Base-by-base conservation (phyloP, 75 land plant genomes). In the Selaginella tamariscina region DNA sequence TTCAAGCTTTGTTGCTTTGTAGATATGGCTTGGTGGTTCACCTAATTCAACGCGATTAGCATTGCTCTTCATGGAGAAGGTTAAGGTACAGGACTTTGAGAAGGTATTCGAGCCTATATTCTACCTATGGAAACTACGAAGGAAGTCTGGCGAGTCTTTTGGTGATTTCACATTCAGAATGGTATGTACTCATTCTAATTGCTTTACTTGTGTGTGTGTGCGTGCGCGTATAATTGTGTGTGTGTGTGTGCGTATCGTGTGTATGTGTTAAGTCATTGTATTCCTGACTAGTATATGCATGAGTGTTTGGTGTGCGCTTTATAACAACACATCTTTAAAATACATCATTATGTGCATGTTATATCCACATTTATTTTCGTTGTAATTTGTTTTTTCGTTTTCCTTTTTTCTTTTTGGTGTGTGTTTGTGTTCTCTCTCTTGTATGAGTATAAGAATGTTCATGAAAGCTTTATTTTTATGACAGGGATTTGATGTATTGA, bases 11-110 rank as follows among this genome's bases (percentile, higher is more conserved):
- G 20, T 66, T 9, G 18, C 11, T 29, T 13, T 5, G 65, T 23
- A 95, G 99, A 81, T 95, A 22, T 95, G 99, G 99, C 89, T 95
- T 71, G 97, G 96, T 1, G 99, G 99, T 54, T 73, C 85, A 11
- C 82, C 91, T 2, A 90, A 87, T 62, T 96, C 90, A 74, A 87
- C 87, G 0, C 55, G 82, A 23, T 57, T 95, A 32, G 99, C 99
- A 30, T 80, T 75, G 71, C 27, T 60, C 70, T 95, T 95, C 57
- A 87, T 85, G 92, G 74, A 87, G 22, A 90, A 82, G 72, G 89
- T 95, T 32, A 95, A 95, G 79, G 23, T 95, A 63, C 97, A 95
- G 30, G 83, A 85, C 30, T 73, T 95, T 29, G 99, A 95, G 74
- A 85, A 83, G 60, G 92, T 90, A 70, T 59, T 95, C 24, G 97